Evolutionary conservation across 2,329 filamentous ascomycete genomes (phyloP), one percentile per base, ranked within the genome.

Genomic region (Pleoardoris graminearum): DNA sequence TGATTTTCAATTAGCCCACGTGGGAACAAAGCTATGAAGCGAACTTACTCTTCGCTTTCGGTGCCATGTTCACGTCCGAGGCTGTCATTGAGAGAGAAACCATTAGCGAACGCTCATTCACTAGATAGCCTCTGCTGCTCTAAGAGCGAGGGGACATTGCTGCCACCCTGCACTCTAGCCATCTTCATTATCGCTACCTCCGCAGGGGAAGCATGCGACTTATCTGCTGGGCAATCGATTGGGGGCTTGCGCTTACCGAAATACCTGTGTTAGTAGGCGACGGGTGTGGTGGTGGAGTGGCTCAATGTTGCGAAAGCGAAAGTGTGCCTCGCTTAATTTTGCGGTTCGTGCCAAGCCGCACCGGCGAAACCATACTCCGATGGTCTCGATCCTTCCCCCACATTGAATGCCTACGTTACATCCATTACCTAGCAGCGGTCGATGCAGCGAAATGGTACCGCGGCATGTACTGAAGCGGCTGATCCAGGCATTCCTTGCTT

Each of bases 41-140:
- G n/a, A n/a, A n/a, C n/a, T n/a, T n/a, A n/a, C n/a, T 97, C 90
- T 97, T 97, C 85, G 91, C 91, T 84, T 97, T 99, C 78, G 93
- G 73, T 65, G 72, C 63, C 71, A 73, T 73, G 57, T 65, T 69
- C 57, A 65, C 61, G 89, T 69, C 60, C 12, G 90, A 89, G 94
- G 91, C 94, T 97, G 84, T 97, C 92, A 97, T 97, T 94, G 93
- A 97, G 93, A 91, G 92, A 94, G 89, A 96, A 91, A 87, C 90
- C 82, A 91, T 96, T 89, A 97, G 91, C 88, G 78, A 80, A 83
- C 80, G 68, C 84, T 82, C 85, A 85, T 87, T 84, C 87, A 87
- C 82, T 83, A 86, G 85, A 80, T 81, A 65, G 62, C 58, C 66
- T 67, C 63, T 68, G 64, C 60, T 57, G 66, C 69, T 72, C 69